Percentiles rank a stretch among this genome's conserved stretches.
Conservation (phyloP, 1,284 basidiomycete genomes). For the Xerocomus cyaneibrunnescens region DNA sequence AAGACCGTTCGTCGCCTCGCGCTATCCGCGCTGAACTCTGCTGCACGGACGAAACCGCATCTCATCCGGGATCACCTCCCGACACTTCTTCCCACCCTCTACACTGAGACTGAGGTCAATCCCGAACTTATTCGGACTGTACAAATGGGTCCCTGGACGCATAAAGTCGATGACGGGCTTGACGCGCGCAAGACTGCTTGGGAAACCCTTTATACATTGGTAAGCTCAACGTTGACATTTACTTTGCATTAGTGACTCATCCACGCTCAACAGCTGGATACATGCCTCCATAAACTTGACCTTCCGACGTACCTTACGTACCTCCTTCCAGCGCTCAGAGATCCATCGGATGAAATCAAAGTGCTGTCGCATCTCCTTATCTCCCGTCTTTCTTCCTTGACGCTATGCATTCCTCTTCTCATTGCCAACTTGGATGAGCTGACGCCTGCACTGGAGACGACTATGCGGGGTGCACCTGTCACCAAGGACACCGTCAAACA, state of each 20-base stretch:
- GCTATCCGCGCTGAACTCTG: slow-evolving; percentile 88
- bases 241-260: slow-evolving; percentile 9
- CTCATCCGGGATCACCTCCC: slow-evolving; percentile 85
- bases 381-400: slow-evolving; percentile 82
- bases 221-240: slow-evolving; percentile 37
- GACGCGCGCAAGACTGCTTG: slow-evolving; percentile 96
- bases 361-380: slow-evolving; percentile 95
- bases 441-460: slow-evolving; percentile 77
- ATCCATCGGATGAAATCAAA: slow-evolving; percentile 96
- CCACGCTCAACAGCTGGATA: slow-evolving; percentile 65
- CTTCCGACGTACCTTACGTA: slow-evolving; percentile 81
- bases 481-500: slow-evolving; percentile 97
- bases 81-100: slow-evolving; percentile 78
- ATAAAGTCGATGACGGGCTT: slow-evolving; percentile 91
- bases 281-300: slow-evolving; percentile 84
- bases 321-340: slow-evolving; percentile 81
- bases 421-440: slow-evolving; percentile 81
- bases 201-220: slow-evolving; percentile 95
- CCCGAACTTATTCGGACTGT: slow-evolving; percentile 86
- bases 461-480: slow-evolving; percentile 89
- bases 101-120: slow-evolving; percentile 82
- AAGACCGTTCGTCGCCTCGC: slow-evolving; percentile 87
- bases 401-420: slow-evolving; percentile 36
- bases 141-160: slow-evolving; percentile 98
- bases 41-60: slow-evolving; percentile 91